Evolutionary conservation across 78 protist genomes (phyloP), one percentile per base, ranked within the genome.

Genomic region (Emiliania huxleyi): DNA sequence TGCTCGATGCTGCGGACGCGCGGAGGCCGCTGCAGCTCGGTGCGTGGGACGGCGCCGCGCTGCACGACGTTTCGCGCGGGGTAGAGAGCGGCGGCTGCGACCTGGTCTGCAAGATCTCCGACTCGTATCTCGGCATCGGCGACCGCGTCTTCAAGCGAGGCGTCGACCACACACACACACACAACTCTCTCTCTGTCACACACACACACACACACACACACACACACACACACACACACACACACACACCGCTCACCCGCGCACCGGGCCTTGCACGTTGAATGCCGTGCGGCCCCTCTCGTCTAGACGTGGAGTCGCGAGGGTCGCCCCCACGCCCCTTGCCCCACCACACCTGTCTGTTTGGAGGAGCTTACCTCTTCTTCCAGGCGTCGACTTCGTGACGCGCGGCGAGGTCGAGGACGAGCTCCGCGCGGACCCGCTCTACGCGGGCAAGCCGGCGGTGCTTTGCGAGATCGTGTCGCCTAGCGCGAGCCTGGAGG

Each of bases 71-170:
- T 8, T 8, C 29, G 29, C 29, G 15, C 15, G 62, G 81, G 40
- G 3, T 35, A 35, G 81, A 35, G 48, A 2, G 2, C 69, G 92
- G 75, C 25, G 1, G 2, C 43, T 33, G 26, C 56, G 92, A 90
- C 52, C 75, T 90, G 23, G 92, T 90, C 40, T n/a, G 26, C 43
- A 90, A 90, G 92, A 11, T 90, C 44, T 15, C 42, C 37, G 92
- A 90, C 75, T 62, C 83, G 38, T 90, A 55, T 83, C 75, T 90
- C 1, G 92, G 92, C 43, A 90, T 90, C 56, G 92, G 75, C 75
- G 75, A 62, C 75, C 75, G 75, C 75, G 75, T 62, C n/a, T 21
- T 62, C n/a, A 62, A 62, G 75, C 75, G 75, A 4, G 75, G 75
- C 75, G 75, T 62, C 75, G 55, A 48, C 55, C n/a, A n/a, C n/a